Evolutionary conservation across 2,329 filamentous ascomycete species (phyloP), one percentile per base, ranked within the genome.

Genomic region (Capronia coronata): DNA sequence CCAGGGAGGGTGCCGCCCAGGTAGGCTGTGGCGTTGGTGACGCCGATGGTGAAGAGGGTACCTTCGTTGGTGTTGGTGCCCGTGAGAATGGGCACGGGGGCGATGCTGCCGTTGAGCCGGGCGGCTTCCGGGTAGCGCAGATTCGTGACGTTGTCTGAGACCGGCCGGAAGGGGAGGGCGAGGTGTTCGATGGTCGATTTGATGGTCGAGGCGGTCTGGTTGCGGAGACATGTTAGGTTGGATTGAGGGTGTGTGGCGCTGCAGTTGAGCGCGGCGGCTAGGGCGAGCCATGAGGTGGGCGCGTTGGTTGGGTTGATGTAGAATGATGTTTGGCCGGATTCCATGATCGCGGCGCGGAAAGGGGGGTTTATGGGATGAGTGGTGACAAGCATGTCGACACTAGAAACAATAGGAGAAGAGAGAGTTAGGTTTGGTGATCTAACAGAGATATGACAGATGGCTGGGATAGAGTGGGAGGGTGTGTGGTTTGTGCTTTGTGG

Each of bases 1-100:
- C 48, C 49, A 4, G 46, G 46, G 16, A 56, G 29, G 4, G 44
- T 13, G 3, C 18, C 35, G 10, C 18, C 22, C 7, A 56, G 40
- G 34, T 43, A 49, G 2, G 49, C 22, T 4, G 46, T n/a, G 4
- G 46, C 30, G 30, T 50, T 48, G 25, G 29, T 50, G 8, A 43
- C 4, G 19, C 44, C 49, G 32, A 32, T 3, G 16, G 39, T 48
- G 43, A 52, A 56, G n/a, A 51, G 21, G 2, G 35, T 46, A 7
- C 72, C 71, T 60, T 75, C 65, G 13, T 69, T 66, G 18, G 76
- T 57, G 7, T 66, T 70, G 49, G 61, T 67, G 35, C 74, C 73
- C 42, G 72, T 72, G 5, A 71, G 54, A 6, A 69, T 52, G 0
- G 54, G 52, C 9, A 76, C 62, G 51, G 71, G 75, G 2, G 61